These are phyloP conservation scores for Collybia mongolica DNA, from an alignment of 768 basidiomycete species.

Conservation along the genomic window DNA sequence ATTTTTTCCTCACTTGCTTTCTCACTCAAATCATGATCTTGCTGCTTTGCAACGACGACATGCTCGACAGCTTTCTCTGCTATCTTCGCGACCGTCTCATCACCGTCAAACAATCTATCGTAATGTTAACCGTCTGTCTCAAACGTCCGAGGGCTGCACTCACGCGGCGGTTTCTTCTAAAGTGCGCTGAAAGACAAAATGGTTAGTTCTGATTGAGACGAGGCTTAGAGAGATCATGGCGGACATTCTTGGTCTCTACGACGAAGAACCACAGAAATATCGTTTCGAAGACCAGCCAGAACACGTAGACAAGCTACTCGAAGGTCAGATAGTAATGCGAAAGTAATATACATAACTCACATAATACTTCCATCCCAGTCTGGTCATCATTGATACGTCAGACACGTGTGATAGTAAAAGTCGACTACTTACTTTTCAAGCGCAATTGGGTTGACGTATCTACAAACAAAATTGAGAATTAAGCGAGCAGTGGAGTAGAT, in stretches of 20 bases:
- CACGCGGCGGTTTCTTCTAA: conserved; percentile 62
- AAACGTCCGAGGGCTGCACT: conserved; percentile 2
- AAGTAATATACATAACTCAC: conserved; percentile 23
- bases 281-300: conserved; percentile 54
- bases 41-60: conserved; percentile 15
- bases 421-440: conserved; percentile 30
- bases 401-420: conserved; percentile 17
- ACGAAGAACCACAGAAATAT: conserved; percentile 52
- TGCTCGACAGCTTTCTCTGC: conserved; percentile 22
- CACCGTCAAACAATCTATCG: conserved; percentile 53
- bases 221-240: conserved; percentile 1
- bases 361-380: conserved; percentile 66
- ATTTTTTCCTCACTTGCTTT: conserved; percentile 13
- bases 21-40: conserved; percentile 9
- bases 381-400: not conserved
- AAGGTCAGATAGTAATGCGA: not conserved
- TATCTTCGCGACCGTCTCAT: conserved; percentile 41
- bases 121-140: not conserved
- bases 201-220: not conserved
- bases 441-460: conserved; percentile 17
- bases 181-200: conserved; percentile 32
- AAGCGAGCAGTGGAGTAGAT: not conserved
- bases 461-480: not conserved
- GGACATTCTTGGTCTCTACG: conserved; percentile 48
- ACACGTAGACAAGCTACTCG: conserved; percentile 45